These are phyloP conservation scores for maize (Zea mays) DNA, from an alignment of 176 grass and related monocot genomes.

Conservation along the genomic window DNA sequence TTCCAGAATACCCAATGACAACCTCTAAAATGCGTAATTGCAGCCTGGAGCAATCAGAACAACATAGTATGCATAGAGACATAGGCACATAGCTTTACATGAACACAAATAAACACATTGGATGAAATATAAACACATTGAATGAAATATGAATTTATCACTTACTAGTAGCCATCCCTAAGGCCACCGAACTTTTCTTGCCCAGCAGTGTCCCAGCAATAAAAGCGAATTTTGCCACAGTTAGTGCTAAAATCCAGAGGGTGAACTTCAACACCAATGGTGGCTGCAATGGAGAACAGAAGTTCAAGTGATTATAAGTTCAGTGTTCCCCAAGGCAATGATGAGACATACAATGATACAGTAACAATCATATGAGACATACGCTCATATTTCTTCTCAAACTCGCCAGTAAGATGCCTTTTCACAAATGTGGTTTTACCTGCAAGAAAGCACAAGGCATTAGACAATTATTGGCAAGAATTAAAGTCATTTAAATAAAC, in stretches of 20 bases:
- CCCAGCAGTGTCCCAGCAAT: constrained; percentile 75
- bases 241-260: constrained; percentile 68
- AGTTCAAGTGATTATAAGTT: not conserved
- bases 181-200: constrained; percentile 75
- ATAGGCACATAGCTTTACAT: not conserved
- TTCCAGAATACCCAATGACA: not conserved
- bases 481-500: not conserved
- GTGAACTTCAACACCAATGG: constrained; percentile 76
- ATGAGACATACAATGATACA: not conserved
- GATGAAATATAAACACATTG: not conserved
- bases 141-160: not conserved
- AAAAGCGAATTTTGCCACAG: constrained; percentile 68
- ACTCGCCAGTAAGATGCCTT: constrained; percentile 80
- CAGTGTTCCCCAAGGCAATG: not conserved
- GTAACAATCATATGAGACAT: constrained; percentile 14
- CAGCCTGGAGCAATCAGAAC: not conserved
- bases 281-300: constrained; percentile 45
- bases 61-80: not conserved
- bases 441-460: constrained; percentile 25
- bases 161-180: constrained; percentile 81
- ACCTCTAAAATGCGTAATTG: not conserved
- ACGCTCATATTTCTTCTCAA: constrained; percentile 81
- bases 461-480: not conserved
- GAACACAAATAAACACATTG: not conserved
- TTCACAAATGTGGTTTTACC: constrained; percentile 86